phyloP scores from a whole-genome alignment of 2,329 filamentous ascomycete genomes.

The Botrytis cinerea region DNA sequence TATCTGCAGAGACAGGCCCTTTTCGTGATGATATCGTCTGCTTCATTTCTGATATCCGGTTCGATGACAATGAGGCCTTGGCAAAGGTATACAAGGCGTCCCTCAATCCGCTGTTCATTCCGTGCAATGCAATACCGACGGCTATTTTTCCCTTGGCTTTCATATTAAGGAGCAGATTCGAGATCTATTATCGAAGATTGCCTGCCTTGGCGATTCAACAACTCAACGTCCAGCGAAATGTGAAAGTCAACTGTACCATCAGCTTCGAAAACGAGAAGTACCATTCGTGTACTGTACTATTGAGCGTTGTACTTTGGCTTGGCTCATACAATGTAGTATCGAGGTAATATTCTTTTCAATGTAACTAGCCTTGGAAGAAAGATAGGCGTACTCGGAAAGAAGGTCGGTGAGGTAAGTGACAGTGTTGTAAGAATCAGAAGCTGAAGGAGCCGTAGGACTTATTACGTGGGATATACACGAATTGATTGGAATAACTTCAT shows the following conservation, averaged over 20 bases:
- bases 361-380: not conserved
- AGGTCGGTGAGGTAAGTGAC: constrained; percentile 3
- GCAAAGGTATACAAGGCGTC: constrained; percentile 21
- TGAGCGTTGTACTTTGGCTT: constrained; percentile 19
- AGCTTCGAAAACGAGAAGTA: constrained; percentile 12
- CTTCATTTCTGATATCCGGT: constrained; percentile 2
- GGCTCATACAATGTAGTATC: constrained; percentile 18
- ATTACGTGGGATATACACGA: not conserved
- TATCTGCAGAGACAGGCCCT: not conserved
- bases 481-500: not conserved
- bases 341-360: not conserved
- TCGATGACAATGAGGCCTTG: constrained; percentile 9
- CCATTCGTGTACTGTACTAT: constrained; percentile 7
- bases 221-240: constrained; percentile 18
- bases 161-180: constrained; percentile 13
- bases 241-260: constrained; percentile 1
- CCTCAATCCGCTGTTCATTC: constrained; percentile 17
- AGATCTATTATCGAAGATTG: constrained; percentile 19
- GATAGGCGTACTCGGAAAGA: not conserved
- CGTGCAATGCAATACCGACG: constrained; percentile 12
- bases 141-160: constrained; percentile 23
- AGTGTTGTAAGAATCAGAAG: not conserved
- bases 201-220: constrained; percentile 23
- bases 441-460: not conserved
- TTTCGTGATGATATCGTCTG: constrained; percentile 18